Conservation (phyloP, 2,329 filamentous ascomycete species). For the Calonectria leucothoes region DNA sequence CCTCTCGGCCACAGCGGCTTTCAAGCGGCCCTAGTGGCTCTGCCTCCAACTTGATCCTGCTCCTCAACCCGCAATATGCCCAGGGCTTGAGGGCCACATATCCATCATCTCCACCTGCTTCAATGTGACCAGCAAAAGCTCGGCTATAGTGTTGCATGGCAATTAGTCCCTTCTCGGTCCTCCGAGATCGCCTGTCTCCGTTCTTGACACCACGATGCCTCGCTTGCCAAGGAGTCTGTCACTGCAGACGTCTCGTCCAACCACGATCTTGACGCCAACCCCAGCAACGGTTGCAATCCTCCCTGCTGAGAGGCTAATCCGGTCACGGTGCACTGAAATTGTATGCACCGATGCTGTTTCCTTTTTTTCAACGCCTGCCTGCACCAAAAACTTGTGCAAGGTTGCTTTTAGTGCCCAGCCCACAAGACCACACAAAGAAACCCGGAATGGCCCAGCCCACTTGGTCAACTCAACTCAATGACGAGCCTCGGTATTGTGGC, state of each 20-base stretch:
- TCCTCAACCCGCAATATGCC: slow-evolving; percentile 12
- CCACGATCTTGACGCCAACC: not conserved
- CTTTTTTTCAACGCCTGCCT: not conserved
- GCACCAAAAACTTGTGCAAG: slow-evolving; percentile 1
- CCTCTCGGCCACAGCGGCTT: not conserved
- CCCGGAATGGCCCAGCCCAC: slow-evolving; percentile 5
- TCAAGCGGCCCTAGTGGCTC: not conserved
- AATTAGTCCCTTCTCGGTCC: not conserved
- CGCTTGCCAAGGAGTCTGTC: not conserved
- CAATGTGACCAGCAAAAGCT: not conserved
- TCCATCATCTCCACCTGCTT: slow-evolving; percentile 11
- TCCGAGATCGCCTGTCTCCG: not conserved
- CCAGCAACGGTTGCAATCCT: not conserved
- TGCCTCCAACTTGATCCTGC: slow-evolving; percentile 11
- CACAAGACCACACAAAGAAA: slow-evolving; percentile 2
- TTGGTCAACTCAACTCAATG: slow-evolving; percentile 14
- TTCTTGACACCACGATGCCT: not conserved
- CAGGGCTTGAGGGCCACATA: slow-evolving; percentile 1
- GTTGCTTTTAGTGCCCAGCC: slow-evolving; percentile 21
- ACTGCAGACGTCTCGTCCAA: not conserved
- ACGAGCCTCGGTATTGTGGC: slow-evolving; percentile 19
- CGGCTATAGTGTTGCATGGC: not conserved
- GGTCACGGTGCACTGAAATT: too few species aligned
- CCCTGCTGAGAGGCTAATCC: not conserved
- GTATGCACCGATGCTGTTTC: not conserved